A percentile compares a stretch with the other conserved stretches of the same genome.
Conservation (phyloP, 495 filamentous ascomycete species). For the Aspergillus sparsus region DNA sequence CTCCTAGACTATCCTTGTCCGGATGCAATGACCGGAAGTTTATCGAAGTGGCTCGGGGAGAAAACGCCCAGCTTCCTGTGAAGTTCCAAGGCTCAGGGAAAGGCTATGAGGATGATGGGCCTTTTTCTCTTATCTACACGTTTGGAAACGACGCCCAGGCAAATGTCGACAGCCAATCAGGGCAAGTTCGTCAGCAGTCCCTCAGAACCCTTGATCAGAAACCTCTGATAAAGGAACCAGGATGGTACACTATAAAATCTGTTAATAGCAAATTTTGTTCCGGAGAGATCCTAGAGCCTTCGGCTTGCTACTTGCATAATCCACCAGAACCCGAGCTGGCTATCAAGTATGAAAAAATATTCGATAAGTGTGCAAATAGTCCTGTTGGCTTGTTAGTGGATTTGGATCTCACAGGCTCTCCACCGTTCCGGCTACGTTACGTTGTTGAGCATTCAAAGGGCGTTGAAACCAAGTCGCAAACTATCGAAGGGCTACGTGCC, state of each 20-base stretch:
- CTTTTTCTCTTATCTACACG: constrained; percentile 55
- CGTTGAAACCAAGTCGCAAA: constrained; percentile 48
- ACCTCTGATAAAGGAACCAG: constrained; percentile 66
- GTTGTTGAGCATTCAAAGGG: constrained; percentile 62
- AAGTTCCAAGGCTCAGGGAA: constrained; percentile 63
- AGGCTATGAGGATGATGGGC: constrained; percentile 45
- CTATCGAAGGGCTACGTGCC: constrained; percentile 65
- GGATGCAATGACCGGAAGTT: constrained; percentile 77
- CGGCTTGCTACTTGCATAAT: constrained; percentile 85
- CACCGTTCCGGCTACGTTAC: constrained; percentile 80
- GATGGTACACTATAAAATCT: constrained; percentile 79
- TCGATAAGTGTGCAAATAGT: constrained; percentile 91
- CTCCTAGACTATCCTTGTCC: constrained; percentile 67
- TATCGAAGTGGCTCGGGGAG: constrained; percentile 78
- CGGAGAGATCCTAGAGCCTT: constrained; percentile 88
- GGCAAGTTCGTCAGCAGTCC: constrained; percentile 46
- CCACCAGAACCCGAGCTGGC: constrained; percentile 81
- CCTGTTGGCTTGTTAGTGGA: constrained; percentile 87
- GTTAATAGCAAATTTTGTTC: constrained; percentile 77
- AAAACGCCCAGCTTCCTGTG: constrained; percentile 67
- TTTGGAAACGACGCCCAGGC: constrained; percentile 64
- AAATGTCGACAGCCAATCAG: constrained; percentile 54
- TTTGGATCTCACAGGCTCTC: constrained; percentile 84
- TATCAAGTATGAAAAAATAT: constrained; percentile 73
- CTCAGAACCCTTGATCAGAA: constrained; percentile 40